Base-by-base conservation (phyloP, 306 rosid genomes). In the Lotus japonicus region DNA sequence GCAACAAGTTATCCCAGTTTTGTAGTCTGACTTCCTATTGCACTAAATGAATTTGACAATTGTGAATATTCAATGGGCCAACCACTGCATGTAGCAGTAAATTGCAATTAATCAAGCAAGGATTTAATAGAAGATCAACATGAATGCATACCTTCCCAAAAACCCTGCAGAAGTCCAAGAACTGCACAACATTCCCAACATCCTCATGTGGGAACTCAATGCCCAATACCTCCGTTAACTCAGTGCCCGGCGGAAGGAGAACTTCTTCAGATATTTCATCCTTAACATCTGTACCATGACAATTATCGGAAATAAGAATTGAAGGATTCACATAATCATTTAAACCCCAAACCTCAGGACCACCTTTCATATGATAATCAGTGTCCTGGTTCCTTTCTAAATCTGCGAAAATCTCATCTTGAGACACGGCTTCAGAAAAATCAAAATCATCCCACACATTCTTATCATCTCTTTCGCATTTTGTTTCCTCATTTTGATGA, bases 141-240 rank as follows among this genome's bases (percentile, higher is more conserved):
- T 26, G 31, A 26, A 26, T 26, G 31, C 31, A 62, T 88, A 88
- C 97, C 92, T 86, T 86, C 35, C 91, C 89, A 60, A 94, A 94
- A 8, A 79, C 76, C 38, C 77, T 69, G 69, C 87, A 90, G 58
- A 94, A 94, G 62, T 90, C 95, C 42, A 94, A 39, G 64, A 94
- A 81, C 56, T 94, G 98, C 71, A 88, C 43, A 14, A 83, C 97
- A 35, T 74, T 71, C 7, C 94, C 97, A 80, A 84, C 78, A 71
- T 83, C 89, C 68, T 82, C 87, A 8, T 77, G 77, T 39, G 78
- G 11, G 5, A 94, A 64, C 36, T 85, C 92, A 64, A 86, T 67
- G 16, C 76, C 92, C 26, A 62, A 54, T 70, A 86, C 68, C 23
- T 73, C 43, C 0, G 78, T 84, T 62, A 94, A 73, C 55, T 48